Base-by-base conservation (phyloP, 805 yeast genomes). In the Candida alai region DNA sequence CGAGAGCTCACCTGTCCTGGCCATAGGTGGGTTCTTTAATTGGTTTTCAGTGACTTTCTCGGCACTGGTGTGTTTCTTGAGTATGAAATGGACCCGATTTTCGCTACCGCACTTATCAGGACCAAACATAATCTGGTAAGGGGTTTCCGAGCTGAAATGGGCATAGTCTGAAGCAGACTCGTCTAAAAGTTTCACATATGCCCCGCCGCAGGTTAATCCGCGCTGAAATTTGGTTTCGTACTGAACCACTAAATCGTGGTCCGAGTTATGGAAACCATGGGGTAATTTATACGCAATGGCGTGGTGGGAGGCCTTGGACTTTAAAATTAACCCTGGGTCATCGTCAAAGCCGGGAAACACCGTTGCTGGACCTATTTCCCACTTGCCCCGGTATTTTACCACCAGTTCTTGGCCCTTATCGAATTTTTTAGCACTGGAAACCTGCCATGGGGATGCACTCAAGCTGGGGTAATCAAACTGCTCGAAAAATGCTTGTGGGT, bases 81-180 rank as follows among this genome's bases (percentile, higher is more conserved):
- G 49, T 36, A 87, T 84, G 45, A 88, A 76, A 51, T 84, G 95
- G 21, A 89, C 80, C 58, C 78, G 83, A 62, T 87, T 84, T 28
- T 81, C 73, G 34, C 77, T 53, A 3, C 95, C 95, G 62, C 97
- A 89, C 55, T 74, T 77, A 60, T 89, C 97, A 28, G 97, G 97
- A 14, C 97, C 97, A 64, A 89, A 89, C 90, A 89, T 83, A 43
- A 89, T 62, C 57, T 83, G 87, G 61, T 82, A 86, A 2, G 88
- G 84, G 3, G 94, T 72, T 18, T 69, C 77, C 40, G 75, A 73
- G 44, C 65, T 68, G 65, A 87, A 82, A 40, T 74, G 73, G 24
- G 58, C 54, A 22, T 61, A 65, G 36, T 53, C 58, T 1, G 53
- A 65, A 16, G 60, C 54, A 28, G 60, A 41, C 5, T 35, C 37